phyloP scores from a whole-genome alignment of 1,139 yeast species.

The Yamadazyma diospyri region DNA sequence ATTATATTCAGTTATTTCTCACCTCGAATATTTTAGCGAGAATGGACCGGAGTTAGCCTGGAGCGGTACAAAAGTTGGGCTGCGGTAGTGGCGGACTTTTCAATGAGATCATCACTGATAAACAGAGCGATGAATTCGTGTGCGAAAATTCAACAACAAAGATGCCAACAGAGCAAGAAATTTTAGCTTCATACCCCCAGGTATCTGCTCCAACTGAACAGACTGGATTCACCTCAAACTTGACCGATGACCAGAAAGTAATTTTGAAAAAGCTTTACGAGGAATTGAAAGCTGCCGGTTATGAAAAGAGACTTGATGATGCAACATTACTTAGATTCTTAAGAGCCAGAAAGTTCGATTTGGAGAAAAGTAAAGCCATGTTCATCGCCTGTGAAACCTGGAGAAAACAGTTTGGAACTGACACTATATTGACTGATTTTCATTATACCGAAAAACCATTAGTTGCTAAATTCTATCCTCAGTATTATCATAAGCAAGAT shows the following conservation, averaged over 20 bases:
- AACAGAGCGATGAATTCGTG: too few relatives aligned
- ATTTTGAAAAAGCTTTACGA: conserved; percentile 57
- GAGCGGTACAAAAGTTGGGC: too few relatives aligned
- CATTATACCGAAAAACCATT: conserved; percentile 85
- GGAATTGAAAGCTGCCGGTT: conserved; percentile 61
- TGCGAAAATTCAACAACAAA: conserved; percentile 3
- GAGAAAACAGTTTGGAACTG: conserved; percentile 84
- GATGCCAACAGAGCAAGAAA: conserved; percentile 21
- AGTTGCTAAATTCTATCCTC: conserved; percentile 90
- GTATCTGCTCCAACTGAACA: conserved; percentile 52
- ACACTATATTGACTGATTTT: conserved; percentile 82
- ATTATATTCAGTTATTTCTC: too few relatives aligned
- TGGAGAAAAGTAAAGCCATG: conserved; percentile 77
- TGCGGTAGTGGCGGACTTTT: too few relatives aligned
- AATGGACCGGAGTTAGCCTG: too few relatives aligned
- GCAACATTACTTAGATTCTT: conserved; percentile 84
- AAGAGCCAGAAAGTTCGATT: conserved; percentile 92
- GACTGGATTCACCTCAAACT: conserved; percentile 81
- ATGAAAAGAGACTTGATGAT: conserved; percentile 74
- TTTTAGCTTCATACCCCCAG: conserved; percentile 63
- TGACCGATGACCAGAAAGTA: conserved; percentile 65
- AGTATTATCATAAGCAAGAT: conserved; percentile 95
- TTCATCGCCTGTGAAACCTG: conserved; percentile 84
- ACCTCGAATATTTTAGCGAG: too few relatives aligned
- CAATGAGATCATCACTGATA: too few relatives aligned